phyloP scores from a whole-genome alignment of 257 asterid genomes.

The Salvia rosmarinus region DNA sequence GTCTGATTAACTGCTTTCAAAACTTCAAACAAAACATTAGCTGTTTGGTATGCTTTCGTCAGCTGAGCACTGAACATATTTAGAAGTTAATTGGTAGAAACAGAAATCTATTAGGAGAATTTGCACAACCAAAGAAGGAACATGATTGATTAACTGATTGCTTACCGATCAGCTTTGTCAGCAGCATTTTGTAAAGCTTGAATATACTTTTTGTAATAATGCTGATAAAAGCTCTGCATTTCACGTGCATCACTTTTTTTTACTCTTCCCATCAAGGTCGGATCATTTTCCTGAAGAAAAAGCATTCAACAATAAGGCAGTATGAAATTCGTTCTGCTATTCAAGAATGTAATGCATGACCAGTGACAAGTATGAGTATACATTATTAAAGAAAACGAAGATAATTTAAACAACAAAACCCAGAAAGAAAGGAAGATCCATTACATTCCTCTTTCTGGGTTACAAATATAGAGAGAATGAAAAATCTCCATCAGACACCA shows the following conservation, averaged over 20 bases:
- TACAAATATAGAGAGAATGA: conserved; percentile 12
- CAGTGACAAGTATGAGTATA: not conserved
- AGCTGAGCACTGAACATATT: conserved; percentile 82
- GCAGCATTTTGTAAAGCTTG: conserved; percentile 99
- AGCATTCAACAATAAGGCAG: not conserved
- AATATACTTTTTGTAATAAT: conserved; percentile 93
- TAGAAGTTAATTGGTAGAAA: conserved; percentile 32
- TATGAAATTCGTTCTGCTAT: conserved; percentile 10
- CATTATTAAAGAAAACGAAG: not conserved
- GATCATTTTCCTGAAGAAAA: conserved; percentile 86
- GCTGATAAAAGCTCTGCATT: conserved; percentile 99
- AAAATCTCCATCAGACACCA: conserved; percentile 5
- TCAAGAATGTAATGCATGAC: conserved; percentile 16
- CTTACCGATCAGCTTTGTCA: conserved; percentile 97
- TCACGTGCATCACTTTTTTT: conserved; percentile 99
- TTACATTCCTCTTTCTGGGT: not conserved
- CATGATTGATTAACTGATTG: not conserved
- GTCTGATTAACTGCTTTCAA: conserved; percentile 97
- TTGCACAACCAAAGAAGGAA: conserved; percentile 28
- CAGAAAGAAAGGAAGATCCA: not conserved
- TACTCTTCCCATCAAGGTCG: conserved; percentile 94
- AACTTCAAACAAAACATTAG: conserved; percentile 98
- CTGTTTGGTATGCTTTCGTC: conserved; percentile 98
- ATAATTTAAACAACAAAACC: not conserved
- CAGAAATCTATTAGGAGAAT: not conserved